Evolutionary conservation across 768 basidiomycete genomes (phyloP), one percentile per base, ranked within the genome.

Genomic region (Glaciozyma antarctica): DNA sequence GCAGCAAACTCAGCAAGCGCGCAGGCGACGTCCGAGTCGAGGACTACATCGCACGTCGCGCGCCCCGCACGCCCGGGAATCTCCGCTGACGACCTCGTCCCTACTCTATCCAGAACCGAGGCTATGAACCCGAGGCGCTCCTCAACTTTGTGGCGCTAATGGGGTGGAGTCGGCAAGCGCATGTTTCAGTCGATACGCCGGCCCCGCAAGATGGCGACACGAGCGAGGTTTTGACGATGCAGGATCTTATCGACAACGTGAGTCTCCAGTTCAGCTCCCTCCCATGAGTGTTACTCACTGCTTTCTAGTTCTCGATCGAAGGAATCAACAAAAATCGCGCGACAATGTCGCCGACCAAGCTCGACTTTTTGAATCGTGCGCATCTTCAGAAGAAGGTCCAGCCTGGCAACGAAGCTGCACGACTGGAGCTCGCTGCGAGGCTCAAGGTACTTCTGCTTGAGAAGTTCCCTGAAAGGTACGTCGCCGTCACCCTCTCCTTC

Each of bases 1-100:
- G 92, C 0, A 82, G 85, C 9, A 99, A 99, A 75, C 89, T 99
- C 84, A 91, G 88, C 17, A 99, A 98, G 75, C 82, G 95, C 19
- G 86, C 87, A 45, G 92, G 90, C 7, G 90, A 94, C 72, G 90
- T 92, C 2, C 82, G 83, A 44, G 90, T 95, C 10, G 78, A 85
- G 44, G 87, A 90, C 69, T 98, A 90, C 74, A 87, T 89, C 66
- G 93, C 91, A 73, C 60, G 81, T 48, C 47, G 21, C n/a, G 15
- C 47, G 6, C 19, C 47, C 3, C 47, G 6, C 47, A 2, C 19
- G n/a, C 47, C 21, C 21, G n/a, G 19, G 21, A n/a, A 48, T 16
- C 47, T 19, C 47, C 21, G 19, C n/a, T 19, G 47, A 48, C 21
- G 21, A 5, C 17, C n/a, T 5, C 5, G 17, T 16, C 19, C 47